Conservation (phyloP, 495 filamentous ascomycete genomes). For the Aspergillus sclerotiicarbonarius region DNA sequence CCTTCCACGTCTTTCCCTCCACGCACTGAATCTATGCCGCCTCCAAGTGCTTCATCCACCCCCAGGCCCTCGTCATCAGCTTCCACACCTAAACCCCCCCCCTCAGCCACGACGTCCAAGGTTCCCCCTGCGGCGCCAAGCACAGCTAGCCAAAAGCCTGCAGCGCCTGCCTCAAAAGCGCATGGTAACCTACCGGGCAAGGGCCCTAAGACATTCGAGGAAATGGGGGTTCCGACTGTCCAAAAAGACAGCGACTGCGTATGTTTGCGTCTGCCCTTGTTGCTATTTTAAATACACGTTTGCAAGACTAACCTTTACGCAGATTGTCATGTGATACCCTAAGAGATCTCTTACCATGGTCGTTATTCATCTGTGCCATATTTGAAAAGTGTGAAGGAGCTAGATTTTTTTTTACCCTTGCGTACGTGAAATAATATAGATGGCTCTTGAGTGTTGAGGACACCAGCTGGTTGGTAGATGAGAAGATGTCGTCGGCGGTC, state of each 20-base stretch:
- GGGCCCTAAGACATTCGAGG: slow-evolving; percentile 95
- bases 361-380: slow-evolving; percentile 10
- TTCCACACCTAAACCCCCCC: slow-evolving; percentile 9
- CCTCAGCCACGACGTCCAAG: neutral
- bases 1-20: slow-evolving; percentile 32
- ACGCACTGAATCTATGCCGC: slow-evolving; percentile 34
- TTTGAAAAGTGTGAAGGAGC: neutral
- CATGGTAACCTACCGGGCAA: slow-evolving; percentile 57
- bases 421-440: neutral
- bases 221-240: slow-evolving; percentile 86
- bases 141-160: slow-evolving; percentile 30
- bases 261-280: slow-evolving; percentile 39
- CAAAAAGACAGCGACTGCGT: slow-evolving; percentile 88
- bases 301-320: slow-evolving; percentile 26
- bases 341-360: slow-evolving; percentile 2
- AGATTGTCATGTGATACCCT: slow-evolving; percentile 65
- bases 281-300: neutral
- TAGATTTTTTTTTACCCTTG: neutral
- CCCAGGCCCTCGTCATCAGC: slow-evolving; percentile 24
- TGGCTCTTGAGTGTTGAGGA: neutral
- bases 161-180: slow-evolving; percentile 26
- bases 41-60: slow-evolving; percentile 31
- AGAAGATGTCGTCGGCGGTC: slow-evolving; percentile 12
- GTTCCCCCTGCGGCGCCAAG: slow-evolving; percentile 24
- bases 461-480: neutral